These are phyloP conservation scores for Vitis hybrid DNA, from an alignment of 177 flowering plant genomes.

Conservation along the genomic window DNA sequence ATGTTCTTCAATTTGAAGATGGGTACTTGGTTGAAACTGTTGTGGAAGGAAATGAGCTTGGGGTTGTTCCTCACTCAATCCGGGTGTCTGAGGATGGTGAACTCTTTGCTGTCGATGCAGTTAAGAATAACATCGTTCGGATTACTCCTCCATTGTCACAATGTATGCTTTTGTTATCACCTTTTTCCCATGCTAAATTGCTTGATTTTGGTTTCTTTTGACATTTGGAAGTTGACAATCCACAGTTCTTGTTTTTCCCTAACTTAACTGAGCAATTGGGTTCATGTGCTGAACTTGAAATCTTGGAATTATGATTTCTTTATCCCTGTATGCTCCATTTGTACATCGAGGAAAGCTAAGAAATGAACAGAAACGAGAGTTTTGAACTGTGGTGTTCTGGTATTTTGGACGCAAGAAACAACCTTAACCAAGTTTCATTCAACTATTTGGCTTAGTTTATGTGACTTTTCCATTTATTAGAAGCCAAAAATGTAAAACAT, in stretches of 20 bases:
- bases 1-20: constrained; percentile 81
- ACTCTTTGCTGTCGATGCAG: constrained; percentile 83
- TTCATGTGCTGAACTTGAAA: neutral
- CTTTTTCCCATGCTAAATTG: neutral
- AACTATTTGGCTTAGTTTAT: neutral
- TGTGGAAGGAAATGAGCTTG: constrained; percentile 86
- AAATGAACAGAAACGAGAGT: neutral
- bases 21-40: constrained; percentile 96
- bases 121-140: constrained; percentile 79
- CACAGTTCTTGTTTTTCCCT: neutral
- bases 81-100: constrained; percentile 90
- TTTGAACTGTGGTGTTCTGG: neutral
- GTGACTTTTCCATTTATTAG: neutral
- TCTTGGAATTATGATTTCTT: neutral
- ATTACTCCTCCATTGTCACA: constrained; percentile 94
- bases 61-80: constrained; percentile 75
- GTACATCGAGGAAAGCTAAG: neutral
- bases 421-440: neutral
- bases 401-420: neutral
- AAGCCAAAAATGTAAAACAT: neutral
- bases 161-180: constrained; percentile 42
- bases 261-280: neutral
- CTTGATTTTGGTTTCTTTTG: neutral
- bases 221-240: neutral
- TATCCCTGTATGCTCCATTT: neutral